These are phyloP conservation scores for Pseudofabraea citricarpa DNA, from an alignment of 2,329 filamentous ascomycete genomes.

Conservation along the genomic window DNA sequence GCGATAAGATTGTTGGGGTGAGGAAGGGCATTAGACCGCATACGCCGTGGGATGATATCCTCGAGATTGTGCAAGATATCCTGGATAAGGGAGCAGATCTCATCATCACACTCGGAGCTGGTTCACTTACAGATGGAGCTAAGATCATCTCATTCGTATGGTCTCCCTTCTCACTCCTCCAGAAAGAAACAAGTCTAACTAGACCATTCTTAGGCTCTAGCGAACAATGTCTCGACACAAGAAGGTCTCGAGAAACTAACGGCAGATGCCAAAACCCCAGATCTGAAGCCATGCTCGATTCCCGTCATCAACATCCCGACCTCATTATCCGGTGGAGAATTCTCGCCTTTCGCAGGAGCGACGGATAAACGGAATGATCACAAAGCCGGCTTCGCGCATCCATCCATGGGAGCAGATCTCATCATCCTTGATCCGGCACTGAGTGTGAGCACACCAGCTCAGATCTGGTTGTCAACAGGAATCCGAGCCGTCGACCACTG, in stretches of 20 bases:
- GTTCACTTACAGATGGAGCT: slow-evolving; percentile 27
- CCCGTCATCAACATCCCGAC: slow-evolving; percentile 37
- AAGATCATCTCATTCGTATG: slow-evolving; percentile 25
- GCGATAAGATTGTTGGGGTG: slow-evolving; percentile 22
- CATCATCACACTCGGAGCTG: slow-evolving; percentile 30
- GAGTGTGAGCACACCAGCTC: slow-evolving; percentile 42
- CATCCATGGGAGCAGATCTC: slow-evolving; percentile 40
- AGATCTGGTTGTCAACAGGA: slow-evolving; percentile 54
- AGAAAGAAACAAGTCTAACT: background rate
- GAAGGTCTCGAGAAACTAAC: slow-evolving; percentile 13
- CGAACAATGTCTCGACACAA: slow-evolving; percentile 15
- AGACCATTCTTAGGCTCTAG: slow-evolving; percentile 21
- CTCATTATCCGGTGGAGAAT: slow-evolving; percentile 36
- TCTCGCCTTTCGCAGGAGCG: slow-evolving; percentile 32
- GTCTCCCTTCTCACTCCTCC: background rate
- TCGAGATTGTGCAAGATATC: slow-evolving; percentile 24
- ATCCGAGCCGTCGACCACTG: slow-evolving; percentile 53
- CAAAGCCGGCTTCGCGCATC: slow-evolving; percentile 22
- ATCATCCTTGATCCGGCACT: slow-evolving; percentile 53
- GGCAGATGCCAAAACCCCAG: slow-evolving; percentile 4
- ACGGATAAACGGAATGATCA: slow-evolving; percentile 27
- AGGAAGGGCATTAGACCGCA: slow-evolving; percentile 27
- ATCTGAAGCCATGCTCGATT: slow-evolving; percentile 17
- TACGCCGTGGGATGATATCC: slow-evolving; percentile 26
- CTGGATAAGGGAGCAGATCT: slow-evolving; percentile 19